These are phyloP conservation scores for Styphnolobium japonicum DNA, from an alignment of 306 rosid genomes.

Conservation along the genomic window DNA sequence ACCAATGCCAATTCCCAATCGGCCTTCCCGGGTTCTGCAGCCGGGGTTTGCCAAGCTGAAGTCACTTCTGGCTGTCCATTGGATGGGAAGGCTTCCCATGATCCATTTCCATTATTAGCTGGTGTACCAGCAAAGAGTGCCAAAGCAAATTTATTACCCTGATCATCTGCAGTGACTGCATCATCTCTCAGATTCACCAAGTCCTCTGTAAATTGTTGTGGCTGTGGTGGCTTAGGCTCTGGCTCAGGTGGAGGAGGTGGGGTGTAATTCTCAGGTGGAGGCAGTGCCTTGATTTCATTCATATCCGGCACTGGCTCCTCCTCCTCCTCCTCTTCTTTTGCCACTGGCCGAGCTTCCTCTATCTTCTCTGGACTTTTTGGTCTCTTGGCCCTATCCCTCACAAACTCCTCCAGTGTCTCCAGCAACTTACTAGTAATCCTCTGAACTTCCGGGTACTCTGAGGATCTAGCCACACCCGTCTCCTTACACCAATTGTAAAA, in stretches of 20 bases:
- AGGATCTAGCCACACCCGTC: constrained; percentile 76
- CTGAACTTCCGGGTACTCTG: constrained; percentile 95
- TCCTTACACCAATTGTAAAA: constrained; percentile 87
- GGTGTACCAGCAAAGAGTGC: constrained; percentile 91
- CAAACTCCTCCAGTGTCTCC: constrained; percentile 95
- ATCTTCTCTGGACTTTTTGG: constrained; percentile 83
- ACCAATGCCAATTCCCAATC: constrained; percentile 99
- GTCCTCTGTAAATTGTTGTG: constrained; percentile 46
- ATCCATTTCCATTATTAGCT: constrained; percentile 64
- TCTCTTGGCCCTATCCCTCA: constrained; percentile 85
- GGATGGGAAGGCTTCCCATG: constrained; percentile 95
- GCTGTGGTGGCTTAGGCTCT: constrained; percentile 51
- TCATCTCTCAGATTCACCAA: constrained; percentile 89
- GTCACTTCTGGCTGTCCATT: constrained; percentile 85
- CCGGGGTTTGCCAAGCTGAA: constrained; percentile 97
- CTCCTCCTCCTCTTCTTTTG: constrained; percentile 75
- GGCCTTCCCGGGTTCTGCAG: constrained; percentile 86
- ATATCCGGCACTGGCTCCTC: constrained; percentile 75
- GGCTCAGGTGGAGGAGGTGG: constrained; percentile 81
- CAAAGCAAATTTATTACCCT: constrained; percentile 78
- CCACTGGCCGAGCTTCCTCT: constrained; percentile 54
- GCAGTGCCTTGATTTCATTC: constrained; percentile 93
- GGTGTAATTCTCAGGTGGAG: constrained; percentile 80
- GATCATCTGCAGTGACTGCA: constrained; percentile 69
- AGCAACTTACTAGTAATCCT: constrained; percentile 79